These are phyloP conservation scores for Pyrenochaeta sp. DNA, from an alignment of 2,329 filamentous ascomycete genomes.

Conservation along the genomic window DNA sequence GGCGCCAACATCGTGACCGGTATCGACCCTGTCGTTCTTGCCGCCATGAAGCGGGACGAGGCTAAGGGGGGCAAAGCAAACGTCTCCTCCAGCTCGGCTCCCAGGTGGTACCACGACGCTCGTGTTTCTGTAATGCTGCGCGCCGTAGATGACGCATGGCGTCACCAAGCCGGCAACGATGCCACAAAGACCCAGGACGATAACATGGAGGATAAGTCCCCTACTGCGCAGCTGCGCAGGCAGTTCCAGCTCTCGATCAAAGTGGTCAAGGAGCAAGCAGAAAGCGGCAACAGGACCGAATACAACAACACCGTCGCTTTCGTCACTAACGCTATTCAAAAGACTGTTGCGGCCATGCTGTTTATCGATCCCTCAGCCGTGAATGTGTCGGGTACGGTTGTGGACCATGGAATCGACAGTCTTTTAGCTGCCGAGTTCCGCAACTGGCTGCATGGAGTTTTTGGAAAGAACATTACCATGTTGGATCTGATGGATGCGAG, in stretches of 20 bases:
- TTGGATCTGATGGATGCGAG: background rate
- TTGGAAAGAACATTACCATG: background rate
- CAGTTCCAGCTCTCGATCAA: background rate
- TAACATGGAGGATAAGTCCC: background rate
- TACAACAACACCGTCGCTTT: background rate
- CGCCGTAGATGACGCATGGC: background rate
- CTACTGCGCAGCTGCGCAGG: background rate
- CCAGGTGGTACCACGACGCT: conserved; percentile 5
- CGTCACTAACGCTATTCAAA: background rate
- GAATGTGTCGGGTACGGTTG: background rate
- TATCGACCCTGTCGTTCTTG: conserved; percentile 3
- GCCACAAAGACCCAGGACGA: background rate
- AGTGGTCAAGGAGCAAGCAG: background rate
- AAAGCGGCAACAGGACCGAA: too few species aligned
- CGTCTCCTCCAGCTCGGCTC: too few species aligned
- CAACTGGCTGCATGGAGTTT: background rate
- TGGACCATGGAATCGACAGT: conserved; percentile 2
- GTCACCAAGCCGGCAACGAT: background rate
- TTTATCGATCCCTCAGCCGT: background rate
- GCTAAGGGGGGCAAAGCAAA: background rate
- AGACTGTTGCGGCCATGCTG: background rate
- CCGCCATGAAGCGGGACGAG: background rate
- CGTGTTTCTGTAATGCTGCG: background rate
- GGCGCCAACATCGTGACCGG: conserved; percentile 4
- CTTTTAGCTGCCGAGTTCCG: background rate